Percentiles rank a stretch among this genome's conserved stretches.
Evolutionary conservation across 371 early-diverging fungal species (phyloP).

Genomic region (Syncephalastrum monosporum): DNA sequence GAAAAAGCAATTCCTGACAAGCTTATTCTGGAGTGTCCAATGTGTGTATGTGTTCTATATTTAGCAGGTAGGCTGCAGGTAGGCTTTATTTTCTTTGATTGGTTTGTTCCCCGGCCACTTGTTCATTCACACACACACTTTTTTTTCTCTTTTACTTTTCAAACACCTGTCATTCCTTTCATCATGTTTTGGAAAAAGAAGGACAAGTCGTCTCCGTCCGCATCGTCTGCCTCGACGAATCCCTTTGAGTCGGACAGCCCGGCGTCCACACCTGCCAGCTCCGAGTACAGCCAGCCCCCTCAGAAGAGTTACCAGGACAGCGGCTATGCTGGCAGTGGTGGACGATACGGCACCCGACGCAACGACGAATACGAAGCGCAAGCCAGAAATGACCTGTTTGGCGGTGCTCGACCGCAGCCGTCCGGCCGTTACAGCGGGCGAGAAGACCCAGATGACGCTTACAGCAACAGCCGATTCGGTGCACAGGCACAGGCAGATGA

Average conservation of each 20-base stretch:
- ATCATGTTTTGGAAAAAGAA: conserved; percentile 28
- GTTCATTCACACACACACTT: no score
- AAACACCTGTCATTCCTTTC: conserved; percentile 1
- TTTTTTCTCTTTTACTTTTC: no score
- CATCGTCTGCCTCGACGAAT: conserved; percentile 19
- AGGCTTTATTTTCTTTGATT: no score
- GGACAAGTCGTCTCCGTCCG: conserved; percentile 16
- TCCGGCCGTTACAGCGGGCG: conserved; percentile 8
- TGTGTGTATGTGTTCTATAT: no score
- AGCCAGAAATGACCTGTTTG: conserved; percentile 24
- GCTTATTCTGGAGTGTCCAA: no score
- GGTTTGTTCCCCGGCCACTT: no score
- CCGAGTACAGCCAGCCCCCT: conserved; percentile 3
- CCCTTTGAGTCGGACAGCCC: conserved; percentile 17
- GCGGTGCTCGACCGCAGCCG: conserved; percentile 6
- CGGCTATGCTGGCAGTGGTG: conserved; percentile 7
- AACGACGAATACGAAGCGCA: conserved; percentile 16
- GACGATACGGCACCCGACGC: conserved; percentile 16
- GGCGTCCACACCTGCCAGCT: conserved; percentile 3
- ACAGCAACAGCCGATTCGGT: conserved; percentile 13
- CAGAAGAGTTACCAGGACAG: conserved; percentile 1
- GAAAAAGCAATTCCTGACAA: no score
- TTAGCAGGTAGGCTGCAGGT: no score
- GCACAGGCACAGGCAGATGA: conserved; percentile 18
- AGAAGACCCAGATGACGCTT: conserved; percentile 14